Conservation (phyloP, 2,329 filamentous ascomycete genomes). For the Botrytis fragariae region DNA sequence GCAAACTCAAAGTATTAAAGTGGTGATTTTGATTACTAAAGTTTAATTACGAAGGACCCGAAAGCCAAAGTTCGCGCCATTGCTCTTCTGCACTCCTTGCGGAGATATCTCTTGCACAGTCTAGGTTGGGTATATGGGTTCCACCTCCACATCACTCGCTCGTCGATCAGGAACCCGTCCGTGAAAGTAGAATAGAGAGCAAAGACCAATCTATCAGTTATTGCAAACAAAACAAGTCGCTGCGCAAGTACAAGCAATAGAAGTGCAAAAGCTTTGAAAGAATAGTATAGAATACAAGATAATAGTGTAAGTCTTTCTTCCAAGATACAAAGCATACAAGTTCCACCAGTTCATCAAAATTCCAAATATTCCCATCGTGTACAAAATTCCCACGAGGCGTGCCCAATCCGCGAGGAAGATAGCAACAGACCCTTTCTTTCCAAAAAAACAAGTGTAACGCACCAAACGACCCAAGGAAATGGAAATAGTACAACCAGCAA, state of each 20-base stretch:
- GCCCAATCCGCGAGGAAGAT: conserved; percentile 22
- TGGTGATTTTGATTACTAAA: neutral
- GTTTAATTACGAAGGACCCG: neutral
- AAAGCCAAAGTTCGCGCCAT: conserved; percentile 1
- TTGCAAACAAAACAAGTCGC: conserved; percentile 18
- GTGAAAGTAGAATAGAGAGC: neutral
- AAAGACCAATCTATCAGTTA: neutral
- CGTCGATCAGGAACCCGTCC: conserved; percentile 14
- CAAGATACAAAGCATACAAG: conserved; percentile 20
- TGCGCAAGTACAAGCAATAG: conserved; percentile 18
- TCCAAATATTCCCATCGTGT: conserved; percentile 18
- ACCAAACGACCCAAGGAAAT: conserved; percentile 15
- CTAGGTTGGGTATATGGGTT: conserved; percentile 16
- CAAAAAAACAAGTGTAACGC: conserved; percentile 18
- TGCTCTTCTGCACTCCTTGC: conserved; percentile 11
- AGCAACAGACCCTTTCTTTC: conserved; percentile 18
- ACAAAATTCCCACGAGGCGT: conserved; percentile 17
- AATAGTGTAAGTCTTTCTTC: conserved; percentile 21
- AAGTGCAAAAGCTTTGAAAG: conserved; percentile 12
- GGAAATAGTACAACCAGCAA: conserved; percentile 19
- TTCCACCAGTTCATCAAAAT: conserved; percentile 21
- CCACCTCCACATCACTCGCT: conserved; percentile 8
- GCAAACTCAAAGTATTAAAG: conserved; percentile 4
- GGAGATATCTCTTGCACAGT: conserved; percentile 5
- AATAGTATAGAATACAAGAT: conserved; percentile 18